Evolutionary conservation across 352 stramenopile species (phyloP), one percentile per base, ranked within the genome.

Genomic region (Globisporangium lucens): DNA sequence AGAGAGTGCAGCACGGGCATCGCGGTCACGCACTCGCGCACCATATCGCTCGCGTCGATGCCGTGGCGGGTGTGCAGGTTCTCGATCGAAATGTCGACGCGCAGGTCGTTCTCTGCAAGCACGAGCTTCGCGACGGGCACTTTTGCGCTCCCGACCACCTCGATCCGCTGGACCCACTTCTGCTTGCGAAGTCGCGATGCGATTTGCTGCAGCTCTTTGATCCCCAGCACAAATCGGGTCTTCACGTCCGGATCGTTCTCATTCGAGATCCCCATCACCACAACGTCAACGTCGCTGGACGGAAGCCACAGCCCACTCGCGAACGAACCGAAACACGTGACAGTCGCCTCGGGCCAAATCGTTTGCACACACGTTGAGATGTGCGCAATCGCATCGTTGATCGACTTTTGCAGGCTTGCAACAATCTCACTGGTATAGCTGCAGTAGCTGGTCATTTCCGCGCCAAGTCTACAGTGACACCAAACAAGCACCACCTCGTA

Each of bases 81-180:
- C 72, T 97, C 89, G 47, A 97, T 94, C 6, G 89, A 95, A 51
- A 97, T 93, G 68, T 97, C 91, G 30, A 98, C 84, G 49, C 84
- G 79, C 35, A 93, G 66, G 36, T 77, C 76, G n/a, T 75, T 72
- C 15, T 77, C 76, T 7, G 79, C 79, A 47, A 94, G 67, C 58
- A 89, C 73, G 43, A 95, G 66, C 68, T 95, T 96, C 27, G 91
- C 89, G 3, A 97, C 90, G 0, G 89, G 89, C 27, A 97, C 89
- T 56, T 93, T 93, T 13, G 89, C 86, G 47, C 83, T 80, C 13
- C 84, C 70, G n/a, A 97, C 81, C 8, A 95, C 83, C 41, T 95
- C 87, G 36, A 94, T 89, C 24, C 82, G 78, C 55, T 92, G 71
- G 38, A 96, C 80, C 84, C 88, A 97, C 27, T 72, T 70, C 56